Base-by-base conservation (phyloP, 768 basidiomycete species). In the Agaricus blazei region DNA sequence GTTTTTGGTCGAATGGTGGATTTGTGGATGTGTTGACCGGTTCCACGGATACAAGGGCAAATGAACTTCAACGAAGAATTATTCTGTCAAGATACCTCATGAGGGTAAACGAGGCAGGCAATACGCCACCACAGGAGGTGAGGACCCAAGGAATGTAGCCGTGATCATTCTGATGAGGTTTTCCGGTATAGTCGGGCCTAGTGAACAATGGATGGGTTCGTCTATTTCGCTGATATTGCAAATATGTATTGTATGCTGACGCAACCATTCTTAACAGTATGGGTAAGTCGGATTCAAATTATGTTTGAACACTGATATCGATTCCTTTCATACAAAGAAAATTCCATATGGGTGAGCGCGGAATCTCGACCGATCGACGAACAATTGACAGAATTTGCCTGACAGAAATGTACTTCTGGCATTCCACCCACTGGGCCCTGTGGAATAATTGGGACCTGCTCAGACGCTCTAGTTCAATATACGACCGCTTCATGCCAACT, bases 361-460 rank as follows among this genome's bases (percentile, higher is more conserved):
- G 6, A 6, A 2, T 29, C 36, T 23, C 23, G 11, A 40, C 11
- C 19, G 19, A 40, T 12, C 11, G 8, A 14, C 14, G 38, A 40
- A 12, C 38, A 12, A 14, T 34, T 31, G 34, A n/a, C 37, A 27
- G 23, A 15, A 29, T 14, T 46, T 34, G 7, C 23, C 43, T 9
- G 14, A 6, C 48, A 69, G 72, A 84, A 60, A 77, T 80, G 79
- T 78, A 74, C 60, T 83, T 80, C 65, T 83, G 81, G 83, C 83
- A 84, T 60, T 67, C 70, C 52, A 72, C 71, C 5, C 82, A 84
- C 61, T 83, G 81, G 81, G 80, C 77, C 1, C 72, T 82, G 5
- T 84, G 82, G 82, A 76, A 76, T 59, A 80, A 82, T 64, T 81
- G 78, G 79, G 76, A 80, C 56, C 66, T 83, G 40, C 74, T 83